Percentiles rank a stretch among this genome's conserved stretches.
Conservation (phyloP, 1,284 basidiomycete species). For the Pholiota adiposa region DNA sequence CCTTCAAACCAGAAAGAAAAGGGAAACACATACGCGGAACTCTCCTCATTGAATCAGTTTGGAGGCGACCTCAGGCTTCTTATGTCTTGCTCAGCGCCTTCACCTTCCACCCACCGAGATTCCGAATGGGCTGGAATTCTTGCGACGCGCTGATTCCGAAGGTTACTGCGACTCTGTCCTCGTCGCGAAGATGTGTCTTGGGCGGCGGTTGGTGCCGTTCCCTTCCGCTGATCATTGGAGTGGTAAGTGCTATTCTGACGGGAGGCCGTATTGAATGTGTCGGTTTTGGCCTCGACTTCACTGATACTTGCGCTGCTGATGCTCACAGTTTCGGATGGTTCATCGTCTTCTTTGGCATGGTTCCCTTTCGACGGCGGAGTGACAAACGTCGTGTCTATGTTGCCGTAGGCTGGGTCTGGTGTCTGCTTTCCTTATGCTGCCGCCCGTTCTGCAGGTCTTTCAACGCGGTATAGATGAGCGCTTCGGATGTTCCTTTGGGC, state of each 20-base stretch:
- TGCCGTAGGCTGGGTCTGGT: slow-evolving; percentile 16
- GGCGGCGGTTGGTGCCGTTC: slow-evolving; percentile 1
- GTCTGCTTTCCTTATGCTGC: slow-evolving; percentile 6
- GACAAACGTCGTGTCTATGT: slow-evolving; percentile 8
- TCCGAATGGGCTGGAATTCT: slow-evolving; percentile 39
- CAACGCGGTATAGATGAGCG: slow-evolving; percentile 46
- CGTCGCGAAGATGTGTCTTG: slow-evolving; percentile 11
- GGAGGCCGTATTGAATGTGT: too few relatives aligned
- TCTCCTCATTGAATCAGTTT: slow-evolving; percentile 42
- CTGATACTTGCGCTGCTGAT: slow-evolving; percentile 1
- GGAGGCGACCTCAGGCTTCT: slow-evolving; percentile 39
- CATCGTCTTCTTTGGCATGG: neutral
- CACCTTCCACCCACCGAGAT: slow-evolving; percentile 48
- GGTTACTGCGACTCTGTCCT: slow-evolving; percentile 38
- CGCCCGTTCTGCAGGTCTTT: slow-evolving; percentile 33
- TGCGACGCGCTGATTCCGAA: slow-evolving; percentile 48
- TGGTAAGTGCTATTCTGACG: too few relatives aligned
- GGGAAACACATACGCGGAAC: neutral
- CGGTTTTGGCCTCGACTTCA: neutral
- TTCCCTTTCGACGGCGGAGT: neutral
- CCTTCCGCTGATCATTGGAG: neutral
- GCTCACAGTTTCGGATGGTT: neutral
- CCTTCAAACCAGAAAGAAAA: too few relatives aligned
- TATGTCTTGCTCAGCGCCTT: slow-evolving; percentile 32
- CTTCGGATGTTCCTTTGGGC: slow-evolving; percentile 50